phyloP scores from a whole-genome alignment of 345 rosid genomes.

The Aquilaria malaccensis region DNA sequence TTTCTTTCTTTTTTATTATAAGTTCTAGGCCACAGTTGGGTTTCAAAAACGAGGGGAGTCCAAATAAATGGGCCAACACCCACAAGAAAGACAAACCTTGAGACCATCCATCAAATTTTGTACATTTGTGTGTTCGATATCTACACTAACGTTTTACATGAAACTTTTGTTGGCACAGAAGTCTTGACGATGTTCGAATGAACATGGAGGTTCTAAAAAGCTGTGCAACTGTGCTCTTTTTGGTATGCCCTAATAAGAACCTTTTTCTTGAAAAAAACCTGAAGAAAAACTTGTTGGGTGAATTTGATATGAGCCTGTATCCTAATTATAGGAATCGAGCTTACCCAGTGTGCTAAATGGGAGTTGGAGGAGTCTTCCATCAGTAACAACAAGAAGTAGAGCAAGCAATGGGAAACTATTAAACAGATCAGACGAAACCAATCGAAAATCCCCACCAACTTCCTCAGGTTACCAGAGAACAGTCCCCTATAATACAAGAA shows the following conservation, averaged over 20 bases:
- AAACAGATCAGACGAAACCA: slow-evolving; percentile 26
- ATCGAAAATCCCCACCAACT: slow-evolving; percentile 36
- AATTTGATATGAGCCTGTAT: background rate
- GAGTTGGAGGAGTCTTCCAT: slow-evolving; percentile 40
- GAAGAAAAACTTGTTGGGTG: too few species aligned
- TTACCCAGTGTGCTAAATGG: slow-evolving; percentile 51
- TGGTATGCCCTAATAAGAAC: slow-evolving; percentile 34
- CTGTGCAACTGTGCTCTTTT: slow-evolving; percentile 79
- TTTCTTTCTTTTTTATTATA: too few species aligned
- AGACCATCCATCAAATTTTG: too few species aligned
- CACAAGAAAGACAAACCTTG: background rate
- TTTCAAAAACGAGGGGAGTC: too few species aligned
- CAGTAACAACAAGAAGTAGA: slow-evolving; percentile 63
- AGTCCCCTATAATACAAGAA: slow-evolving; percentile 52
- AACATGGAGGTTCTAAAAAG: slow-evolving; percentile 83
- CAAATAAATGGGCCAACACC: too few species aligned
- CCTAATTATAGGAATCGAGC: slow-evolving; percentile 55
- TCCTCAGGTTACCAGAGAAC: slow-evolving; percentile 37
- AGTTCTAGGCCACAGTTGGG: too few species aligned
- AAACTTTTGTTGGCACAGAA: slow-evolving; percentile 26
- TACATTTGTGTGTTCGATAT: too few species aligned
- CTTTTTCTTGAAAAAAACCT: too few species aligned
- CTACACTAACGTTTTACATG: too few species aligned
- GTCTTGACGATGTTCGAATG: slow-evolving; percentile 89
- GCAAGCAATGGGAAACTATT: slow-evolving; percentile 27